A percentile compares a stretch with the other conserved stretches of the same genome.
Conservation (phyloP, 768 basidiomycete species). For the Russula abietina region DNA sequence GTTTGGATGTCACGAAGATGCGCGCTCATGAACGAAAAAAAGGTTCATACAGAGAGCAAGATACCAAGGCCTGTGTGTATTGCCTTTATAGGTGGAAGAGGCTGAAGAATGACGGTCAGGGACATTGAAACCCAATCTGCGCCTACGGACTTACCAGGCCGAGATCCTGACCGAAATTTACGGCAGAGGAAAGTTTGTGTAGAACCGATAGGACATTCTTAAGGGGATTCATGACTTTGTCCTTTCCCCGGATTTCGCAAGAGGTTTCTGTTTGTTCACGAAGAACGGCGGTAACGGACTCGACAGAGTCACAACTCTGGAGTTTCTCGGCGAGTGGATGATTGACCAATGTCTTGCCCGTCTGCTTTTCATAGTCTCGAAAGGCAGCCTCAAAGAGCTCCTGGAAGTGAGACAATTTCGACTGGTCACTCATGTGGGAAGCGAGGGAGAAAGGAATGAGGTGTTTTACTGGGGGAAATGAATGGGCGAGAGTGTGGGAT, state of each 20-base stretch:
- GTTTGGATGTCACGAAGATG: not conserved
- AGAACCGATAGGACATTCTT: not conserved
- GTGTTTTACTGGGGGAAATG: too few relatives aligned
- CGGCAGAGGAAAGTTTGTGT: not conserved
- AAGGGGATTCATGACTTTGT: not conserved
- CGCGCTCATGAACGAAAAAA: not conserved
- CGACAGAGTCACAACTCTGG: not conserved
- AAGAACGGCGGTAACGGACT: not conserved
- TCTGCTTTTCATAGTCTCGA: not conserved
- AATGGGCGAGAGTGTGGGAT: too few relatives aligned
- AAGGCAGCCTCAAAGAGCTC: not conserved
- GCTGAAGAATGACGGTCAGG: not conserved
- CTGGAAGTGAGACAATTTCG: not conserved
- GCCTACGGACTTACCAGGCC: not conserved
- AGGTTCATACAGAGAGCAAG: not conserved
- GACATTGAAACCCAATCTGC: not conserved
- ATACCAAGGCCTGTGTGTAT: not conserved
- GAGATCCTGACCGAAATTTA: not conserved
- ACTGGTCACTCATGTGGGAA: not conserved
- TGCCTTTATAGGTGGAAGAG: not conserved
- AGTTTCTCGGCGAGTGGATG: not conserved
- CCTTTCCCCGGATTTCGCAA: not conserved
- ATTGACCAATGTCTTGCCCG: not conserved
- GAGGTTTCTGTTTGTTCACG: not conserved
- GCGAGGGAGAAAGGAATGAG: too few relatives aligned